These are phyloP conservation scores for Centaurea solstitialis DNA, from an alignment of 129 eudicot species.

Conservation along the genomic window DNA sequence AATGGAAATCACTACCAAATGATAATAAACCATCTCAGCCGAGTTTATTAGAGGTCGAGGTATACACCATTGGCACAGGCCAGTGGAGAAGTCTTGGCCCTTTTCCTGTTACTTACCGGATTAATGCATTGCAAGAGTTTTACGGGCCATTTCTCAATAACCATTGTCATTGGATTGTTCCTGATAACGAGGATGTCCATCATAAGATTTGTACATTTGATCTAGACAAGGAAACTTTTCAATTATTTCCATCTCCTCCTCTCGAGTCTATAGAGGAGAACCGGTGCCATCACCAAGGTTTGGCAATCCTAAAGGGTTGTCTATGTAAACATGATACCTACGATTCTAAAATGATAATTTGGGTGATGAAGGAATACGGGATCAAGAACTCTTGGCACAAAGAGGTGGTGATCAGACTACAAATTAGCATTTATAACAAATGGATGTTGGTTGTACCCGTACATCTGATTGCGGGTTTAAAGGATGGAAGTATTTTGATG, in stretches of 20 bases:
- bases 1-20: not conserved
- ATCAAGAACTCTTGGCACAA: not conserved
- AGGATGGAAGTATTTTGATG: too few relatives aligned
- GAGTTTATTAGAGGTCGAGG: not conserved
- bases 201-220: constrained; percentile 33
- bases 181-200: too few relatives aligned
- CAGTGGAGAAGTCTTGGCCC: constrained; percentile 12
- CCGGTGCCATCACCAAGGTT: too few relatives aligned
- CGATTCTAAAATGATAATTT: not conserved
- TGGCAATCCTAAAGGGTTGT: too few relatives aligned
- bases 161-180: constrained; percentile 31
- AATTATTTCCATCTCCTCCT: too few relatives aligned
- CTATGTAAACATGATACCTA: too few relatives aligned
- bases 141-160: constrained; percentile 28
- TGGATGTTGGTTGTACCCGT: too few relatives aligned
- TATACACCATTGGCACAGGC: constrained; percentile 48
- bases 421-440: not conserved
- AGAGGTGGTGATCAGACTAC: not conserved
- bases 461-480: too few relatives aligned
- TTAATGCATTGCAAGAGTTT: not conserved
- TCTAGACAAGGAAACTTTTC: constrained; percentile 23
- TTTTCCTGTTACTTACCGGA: too few relatives aligned
- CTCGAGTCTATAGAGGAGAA: too few relatives aligned
- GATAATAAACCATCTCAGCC: not conserved
- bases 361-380: not conserved